Conservation (phyloP, 2,329 filamentous ascomycete genomes). For the Colletotrichum noveboracense region DNA sequence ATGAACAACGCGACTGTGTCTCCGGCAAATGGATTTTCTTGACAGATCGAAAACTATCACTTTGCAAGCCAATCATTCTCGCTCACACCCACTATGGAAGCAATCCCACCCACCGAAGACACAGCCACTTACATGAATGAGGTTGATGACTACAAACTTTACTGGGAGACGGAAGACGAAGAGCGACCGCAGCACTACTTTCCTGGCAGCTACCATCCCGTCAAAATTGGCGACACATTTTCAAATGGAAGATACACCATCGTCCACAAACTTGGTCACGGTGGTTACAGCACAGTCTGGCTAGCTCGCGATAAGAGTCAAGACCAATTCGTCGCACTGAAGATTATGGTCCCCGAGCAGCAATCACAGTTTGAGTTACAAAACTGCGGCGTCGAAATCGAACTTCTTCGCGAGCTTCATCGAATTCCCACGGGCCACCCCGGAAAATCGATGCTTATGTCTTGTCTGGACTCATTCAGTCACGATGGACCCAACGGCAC, state of each 20-base stretch:
- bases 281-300: not conserved
- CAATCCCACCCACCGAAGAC: not conserved
- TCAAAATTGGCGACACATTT: not conserved
- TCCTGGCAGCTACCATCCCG: not conserved
- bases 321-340: rapidly evolving
- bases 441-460: rapidly evolving
- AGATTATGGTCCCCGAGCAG: not conserved
- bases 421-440: not conserved
- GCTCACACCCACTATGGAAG: too few relatives aligned
- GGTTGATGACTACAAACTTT: rapidly evolving
- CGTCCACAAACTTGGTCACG: not conserved
- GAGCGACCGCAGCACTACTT: not conserved
- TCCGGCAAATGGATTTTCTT: too few relatives aligned
- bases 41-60: too few relatives aligned
- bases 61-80: too few relatives aligned
- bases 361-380: not conserved
- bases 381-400: not conserved
- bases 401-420: not conserved
- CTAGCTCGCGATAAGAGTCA: not conserved
- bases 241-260: not conserved
- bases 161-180: not conserved
- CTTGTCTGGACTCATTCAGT: not conserved
- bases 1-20: too few relatives aligned
- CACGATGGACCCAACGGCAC: not conserved
- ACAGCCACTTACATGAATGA: not conserved